Conservation (phyloP, 441 rosid genomes). For the Rhodomyrtus psidioides region DNA sequence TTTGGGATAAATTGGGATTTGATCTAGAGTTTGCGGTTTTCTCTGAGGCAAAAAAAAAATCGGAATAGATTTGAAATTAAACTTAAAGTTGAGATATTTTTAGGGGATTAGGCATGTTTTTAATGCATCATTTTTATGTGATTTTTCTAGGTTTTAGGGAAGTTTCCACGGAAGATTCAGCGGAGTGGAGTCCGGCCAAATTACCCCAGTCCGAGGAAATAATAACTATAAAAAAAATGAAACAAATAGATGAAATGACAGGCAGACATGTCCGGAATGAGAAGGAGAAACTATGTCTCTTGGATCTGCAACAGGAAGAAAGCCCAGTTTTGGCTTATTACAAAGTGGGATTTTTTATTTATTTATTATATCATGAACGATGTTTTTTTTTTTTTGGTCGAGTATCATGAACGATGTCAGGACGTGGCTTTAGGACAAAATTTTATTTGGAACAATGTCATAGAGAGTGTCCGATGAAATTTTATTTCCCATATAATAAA, state of each 20-base stretch:
- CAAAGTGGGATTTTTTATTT: not conserved
- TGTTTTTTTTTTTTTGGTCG: too few relatives aligned
- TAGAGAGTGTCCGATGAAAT: not conserved
- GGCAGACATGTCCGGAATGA: not conserved
- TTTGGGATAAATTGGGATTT: too few relatives aligned
- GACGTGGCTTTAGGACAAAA: not conserved
- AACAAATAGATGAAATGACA: not conserved
- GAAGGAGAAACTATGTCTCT: not conserved
- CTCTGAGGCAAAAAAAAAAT: too few relatives aligned
- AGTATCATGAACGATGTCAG: not conserved
- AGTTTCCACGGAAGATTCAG: not conserved
- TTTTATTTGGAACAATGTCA: not conserved
- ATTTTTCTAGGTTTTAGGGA: not conserved
- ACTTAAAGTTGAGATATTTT: too few relatives aligned
- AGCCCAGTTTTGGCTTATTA: not conserved
- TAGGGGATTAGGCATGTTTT: too few relatives aligned
- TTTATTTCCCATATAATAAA: not conserved
- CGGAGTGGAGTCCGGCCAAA: not conserved
- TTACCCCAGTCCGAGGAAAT: not conserved
- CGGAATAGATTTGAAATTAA: too few relatives aligned
- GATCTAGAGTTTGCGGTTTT: too few relatives aligned
- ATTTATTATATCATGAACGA: not conserved
- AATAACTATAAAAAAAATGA: not conserved
- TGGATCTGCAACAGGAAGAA: not conserved
- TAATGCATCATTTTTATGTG: not conserved